Percentiles rank a stretch among this genome's conserved stretches.
Evolutionary conservation across 139 green algal species (phyloP).

Genomic region (Micractinium conductrix): DNA sequence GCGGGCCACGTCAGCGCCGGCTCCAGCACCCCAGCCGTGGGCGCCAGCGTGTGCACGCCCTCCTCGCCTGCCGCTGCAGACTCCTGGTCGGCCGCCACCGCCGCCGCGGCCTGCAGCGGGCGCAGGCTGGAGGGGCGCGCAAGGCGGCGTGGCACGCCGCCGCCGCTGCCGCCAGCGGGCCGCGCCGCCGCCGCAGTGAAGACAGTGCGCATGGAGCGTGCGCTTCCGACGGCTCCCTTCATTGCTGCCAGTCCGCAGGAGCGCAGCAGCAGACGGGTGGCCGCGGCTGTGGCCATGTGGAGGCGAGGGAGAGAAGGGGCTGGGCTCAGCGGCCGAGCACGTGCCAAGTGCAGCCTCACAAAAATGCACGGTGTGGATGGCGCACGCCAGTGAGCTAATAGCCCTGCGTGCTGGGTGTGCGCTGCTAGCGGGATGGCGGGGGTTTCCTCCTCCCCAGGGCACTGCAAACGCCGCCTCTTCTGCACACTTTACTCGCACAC

Average conservation of each 20-base stretch:
- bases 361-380: too few species aligned
- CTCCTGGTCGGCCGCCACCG: neutral
- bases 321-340: too few species aligned
- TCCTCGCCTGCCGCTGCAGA: neutral
- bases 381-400: too few species aligned
- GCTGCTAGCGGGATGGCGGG: too few species aligned
- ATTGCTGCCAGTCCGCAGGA: slow-evolving; percentile 3
- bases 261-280: slow-evolving; percentile 18
- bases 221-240: neutral
- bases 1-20: slow-evolving; percentile 37
- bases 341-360: too few species aligned
- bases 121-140: slow-evolving; percentile 11
- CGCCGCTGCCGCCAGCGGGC: neutral
- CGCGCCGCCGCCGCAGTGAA: neutral
- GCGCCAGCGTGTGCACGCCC: slow-evolving; percentile 13
- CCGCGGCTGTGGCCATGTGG: too few species aligned
- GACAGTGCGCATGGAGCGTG: neutral
- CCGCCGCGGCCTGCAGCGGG: slow-evolving; percentile 8
- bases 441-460: too few species aligned
- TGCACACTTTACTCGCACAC: too few species aligned
- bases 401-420: too few species aligned
- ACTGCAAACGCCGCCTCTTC: too few species aligned
- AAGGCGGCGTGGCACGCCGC: slow-evolving; percentile 4
- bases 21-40: slow-evolving; percentile 9
- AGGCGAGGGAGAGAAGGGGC: too few species aligned